Percentiles rank a stretch among this genome's conserved stretches.
Evolutionary conservation across 176 grass and related monocot genomes (phyloP).

Genomic region (Ampelocalamus luodianensis): DNA sequence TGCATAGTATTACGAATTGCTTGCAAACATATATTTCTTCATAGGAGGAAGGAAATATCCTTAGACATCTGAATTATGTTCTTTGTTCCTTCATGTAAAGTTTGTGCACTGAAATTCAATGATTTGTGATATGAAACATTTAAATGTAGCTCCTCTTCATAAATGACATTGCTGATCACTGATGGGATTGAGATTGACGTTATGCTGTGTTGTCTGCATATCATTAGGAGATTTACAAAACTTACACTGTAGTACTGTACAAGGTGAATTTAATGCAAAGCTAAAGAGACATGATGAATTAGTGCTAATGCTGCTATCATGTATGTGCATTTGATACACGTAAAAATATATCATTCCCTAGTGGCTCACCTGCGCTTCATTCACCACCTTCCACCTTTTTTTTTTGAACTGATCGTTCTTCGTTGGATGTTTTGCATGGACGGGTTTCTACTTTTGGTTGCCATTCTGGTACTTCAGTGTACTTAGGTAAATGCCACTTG

Average conservation of each 20-base stretch:
- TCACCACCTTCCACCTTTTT: background rate
- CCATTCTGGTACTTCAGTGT: conserved; percentile 64
- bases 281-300: background rate
- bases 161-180: background rate
- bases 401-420: conserved; percentile 30
- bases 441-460: conserved; percentile 28
- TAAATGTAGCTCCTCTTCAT: background rate
- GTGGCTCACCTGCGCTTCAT: background rate
- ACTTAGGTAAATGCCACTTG: conserved; percentile 64
- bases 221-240: background rate
- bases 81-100: background rate
- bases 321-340: background rate
- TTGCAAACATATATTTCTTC: background rate
- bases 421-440: conserved; percentile 41
- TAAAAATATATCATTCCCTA: background rate
- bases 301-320: background rate
- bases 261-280: background rate
- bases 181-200: background rate
- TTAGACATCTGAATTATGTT: background rate
- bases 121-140: background rate
- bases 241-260: background rate
- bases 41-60: background rate
- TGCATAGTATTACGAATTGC: background rate
- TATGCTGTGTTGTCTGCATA: background rate
- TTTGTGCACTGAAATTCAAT: background rate